phyloP scores from a whole-genome alignment of 1,284 basidiomycete genomes.

The Termitomyces sp. region DNA sequence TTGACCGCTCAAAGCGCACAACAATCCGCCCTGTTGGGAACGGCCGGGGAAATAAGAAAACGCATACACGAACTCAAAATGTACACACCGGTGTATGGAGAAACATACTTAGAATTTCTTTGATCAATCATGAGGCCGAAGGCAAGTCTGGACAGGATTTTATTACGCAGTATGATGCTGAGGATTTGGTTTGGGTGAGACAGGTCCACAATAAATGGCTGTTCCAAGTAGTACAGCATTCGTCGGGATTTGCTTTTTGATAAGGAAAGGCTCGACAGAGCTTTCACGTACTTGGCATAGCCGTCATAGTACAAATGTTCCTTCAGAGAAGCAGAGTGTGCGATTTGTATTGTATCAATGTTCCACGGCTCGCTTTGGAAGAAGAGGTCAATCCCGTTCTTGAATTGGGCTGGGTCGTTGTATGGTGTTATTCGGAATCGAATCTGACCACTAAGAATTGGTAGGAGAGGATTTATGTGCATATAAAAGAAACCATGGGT shows the following conservation, averaged over 20 bases:
- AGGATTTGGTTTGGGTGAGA: not conserved
- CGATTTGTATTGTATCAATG: not conserved
- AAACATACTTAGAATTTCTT: not conserved
- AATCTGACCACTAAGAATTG: not conserved
- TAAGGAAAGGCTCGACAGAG: not conserved
- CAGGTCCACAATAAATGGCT: not conserved
- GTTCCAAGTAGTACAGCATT: not conserved
- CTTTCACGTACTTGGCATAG: not conserved
- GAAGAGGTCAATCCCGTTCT: not conserved
- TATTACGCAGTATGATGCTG: no score
- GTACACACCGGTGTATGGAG: not conserved
- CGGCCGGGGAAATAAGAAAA: not conserved
- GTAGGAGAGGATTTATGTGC: not conserved
- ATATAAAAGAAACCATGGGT: not conserved
- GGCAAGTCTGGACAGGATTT: not conserved
- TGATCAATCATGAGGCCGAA: not conserved
- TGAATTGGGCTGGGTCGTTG: not conserved
- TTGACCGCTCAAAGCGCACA: constrained; percentile 6
- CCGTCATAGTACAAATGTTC: not conserved
- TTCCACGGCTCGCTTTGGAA: not conserved
- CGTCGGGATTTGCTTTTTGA: no score
- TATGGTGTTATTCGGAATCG: not conserved
- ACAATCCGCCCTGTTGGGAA: not conserved
- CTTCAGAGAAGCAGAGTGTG: not conserved
- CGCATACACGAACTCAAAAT: not conserved